phyloP scores from a whole-genome alignment of 495 filamentous ascomycete genomes.

The Daldinia bambusicola region DNA sequence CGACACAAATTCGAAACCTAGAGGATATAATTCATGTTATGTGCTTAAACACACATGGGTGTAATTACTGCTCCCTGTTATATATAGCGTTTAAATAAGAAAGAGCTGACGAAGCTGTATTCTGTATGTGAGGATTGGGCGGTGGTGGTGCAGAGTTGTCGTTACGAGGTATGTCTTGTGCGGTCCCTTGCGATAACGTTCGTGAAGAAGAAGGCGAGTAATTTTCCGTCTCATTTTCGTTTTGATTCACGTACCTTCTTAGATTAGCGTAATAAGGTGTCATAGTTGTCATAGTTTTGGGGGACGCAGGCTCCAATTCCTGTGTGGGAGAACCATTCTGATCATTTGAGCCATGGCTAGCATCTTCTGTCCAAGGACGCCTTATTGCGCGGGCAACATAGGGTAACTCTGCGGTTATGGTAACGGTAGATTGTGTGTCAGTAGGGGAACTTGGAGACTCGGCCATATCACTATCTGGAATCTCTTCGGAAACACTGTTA shows the following conservation, averaged over 20 bases:
- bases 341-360: background rate
- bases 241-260: background rate
- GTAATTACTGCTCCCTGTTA: background rate
- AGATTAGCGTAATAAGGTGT: background rate
- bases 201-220: background rate
- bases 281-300: background rate
- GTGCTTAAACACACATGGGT: background rate
- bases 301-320: background rate
- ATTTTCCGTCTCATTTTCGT: background rate
- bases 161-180: background rate
- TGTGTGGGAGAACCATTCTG: background rate
- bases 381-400: constrained; percentile 2
- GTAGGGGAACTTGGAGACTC: background rate
- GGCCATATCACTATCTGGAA: background rate
- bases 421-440: background rate
- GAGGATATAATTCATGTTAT: background rate
- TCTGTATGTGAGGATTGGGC: background rate
- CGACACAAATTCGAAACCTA: too few species aligned
- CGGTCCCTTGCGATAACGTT: background rate
- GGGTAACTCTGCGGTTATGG: background rate
- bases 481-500: too few species aligned
- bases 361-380: constrained; percentile 5
- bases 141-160: background rate
- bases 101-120: constrained; percentile 5
- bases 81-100: constrained; percentile 1